A percentile compares a stretch with the other conserved stretches of the same genome.
Conservation (phyloP, 331 rosid genomes). For the Erythrophleum ivorense region DNA sequence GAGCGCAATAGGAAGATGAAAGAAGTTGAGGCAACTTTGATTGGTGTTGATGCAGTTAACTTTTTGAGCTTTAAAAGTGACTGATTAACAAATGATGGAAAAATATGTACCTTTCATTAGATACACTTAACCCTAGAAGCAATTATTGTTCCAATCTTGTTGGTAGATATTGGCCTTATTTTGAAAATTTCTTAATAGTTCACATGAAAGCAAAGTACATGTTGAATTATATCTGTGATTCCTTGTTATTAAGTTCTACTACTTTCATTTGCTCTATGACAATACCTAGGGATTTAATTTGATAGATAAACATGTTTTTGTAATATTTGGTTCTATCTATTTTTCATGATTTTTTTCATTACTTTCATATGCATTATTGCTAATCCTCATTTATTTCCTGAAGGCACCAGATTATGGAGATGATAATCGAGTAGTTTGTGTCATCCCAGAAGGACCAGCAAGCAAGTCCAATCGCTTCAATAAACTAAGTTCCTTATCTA, state of each 20-base stretch:
- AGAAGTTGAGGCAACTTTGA: neutral
- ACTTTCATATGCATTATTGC: neutral
- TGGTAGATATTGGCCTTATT: neutral
- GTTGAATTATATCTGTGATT: neutral
- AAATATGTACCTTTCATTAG: no score
- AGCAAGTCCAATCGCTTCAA: constrained; percentile 48
- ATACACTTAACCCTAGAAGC: neutral
- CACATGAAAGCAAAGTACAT: neutral
- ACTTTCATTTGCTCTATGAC: neutral
- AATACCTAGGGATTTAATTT: neutral
- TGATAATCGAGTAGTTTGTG: constrained; percentile 60
- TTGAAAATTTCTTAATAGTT: neutral
- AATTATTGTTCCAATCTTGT: neutral
- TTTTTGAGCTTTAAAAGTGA: neutral
- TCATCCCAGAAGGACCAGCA: constrained; percentile 66
- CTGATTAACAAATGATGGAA: no score
- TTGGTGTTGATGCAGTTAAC: neutral
- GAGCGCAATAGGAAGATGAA: neutral
- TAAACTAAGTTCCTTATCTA: constrained; percentile 59
- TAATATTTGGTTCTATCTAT: neutral
- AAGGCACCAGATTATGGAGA: constrained; percentile 63
- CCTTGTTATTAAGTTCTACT: neutral
- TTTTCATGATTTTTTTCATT: neutral
- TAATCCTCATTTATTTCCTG: constrained; percentile 41
- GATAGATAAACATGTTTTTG: neutral